Evolutionary conservation across 495 filamentous ascomycete genomes (phyloP).

Genomic region (Wilcoxina mikolae): DNA sequence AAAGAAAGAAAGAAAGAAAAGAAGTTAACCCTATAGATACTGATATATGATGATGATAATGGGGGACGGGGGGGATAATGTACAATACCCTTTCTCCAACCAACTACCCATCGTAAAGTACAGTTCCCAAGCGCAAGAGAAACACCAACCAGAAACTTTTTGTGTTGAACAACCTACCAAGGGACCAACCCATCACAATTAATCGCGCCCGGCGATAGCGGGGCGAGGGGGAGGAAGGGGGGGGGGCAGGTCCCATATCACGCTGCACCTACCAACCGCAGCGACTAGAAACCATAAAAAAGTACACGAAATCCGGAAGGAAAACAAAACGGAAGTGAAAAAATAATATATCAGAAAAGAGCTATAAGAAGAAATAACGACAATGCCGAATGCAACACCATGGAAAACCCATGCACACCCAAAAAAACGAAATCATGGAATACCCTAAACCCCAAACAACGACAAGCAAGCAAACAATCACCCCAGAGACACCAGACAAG

Average conservation of each 20-base stretch:
- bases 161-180: not conserved
- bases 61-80: not conserved
- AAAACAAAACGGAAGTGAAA: not conserved
- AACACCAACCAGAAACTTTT: no score
- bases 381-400: not conserved
- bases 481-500: not conserved
- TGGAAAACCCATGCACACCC: not conserved
- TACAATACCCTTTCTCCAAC: not conserved
- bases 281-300: not conserved
- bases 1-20: not conserved
- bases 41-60: no score
- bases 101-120: not conserved
- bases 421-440: not conserved
- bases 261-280: no score
- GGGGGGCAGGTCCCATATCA: not conserved
- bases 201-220: not conserved
- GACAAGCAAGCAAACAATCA: not conserved
- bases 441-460: not conserved
- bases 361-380: not conserved
- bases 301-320: not conserved
- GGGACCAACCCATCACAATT: no score
- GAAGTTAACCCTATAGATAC: not conserved
- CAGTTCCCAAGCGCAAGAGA: not conserved
- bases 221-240: not conserved
- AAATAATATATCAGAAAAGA: not conserved